Evolutionary conservation across 768 basidiomycete species (phyloP), one percentile per base, ranked within the genome.

Genomic region (Psilocybe azurescens): DNA sequence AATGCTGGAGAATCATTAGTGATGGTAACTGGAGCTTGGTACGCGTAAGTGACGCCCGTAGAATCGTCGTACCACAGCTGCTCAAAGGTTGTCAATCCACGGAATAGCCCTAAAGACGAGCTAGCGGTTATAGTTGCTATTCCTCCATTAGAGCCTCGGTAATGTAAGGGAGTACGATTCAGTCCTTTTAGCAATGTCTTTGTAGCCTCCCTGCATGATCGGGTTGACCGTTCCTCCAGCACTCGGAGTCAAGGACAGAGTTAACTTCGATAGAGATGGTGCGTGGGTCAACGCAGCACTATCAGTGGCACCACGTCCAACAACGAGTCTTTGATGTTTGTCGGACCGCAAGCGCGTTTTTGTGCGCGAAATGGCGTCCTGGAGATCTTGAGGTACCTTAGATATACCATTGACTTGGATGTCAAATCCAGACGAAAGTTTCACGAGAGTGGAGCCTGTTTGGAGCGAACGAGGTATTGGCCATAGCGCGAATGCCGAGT

Each of bases 21-120:
- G 44, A 93, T 88, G 5, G 77, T 75, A 13, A 90, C 71, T 1
- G 89, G 89, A 1, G 84, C 84, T 48, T 83, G 78, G 46, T 81
- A 73, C 0, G 83, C 79, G 67, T 90, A 90, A 1, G 78, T 81
- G 11, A 74, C 75, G 6, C 77, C 81, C 6, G 72, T 68, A 32
- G 76, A 70, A 60, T 83, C 74, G 68, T 89, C 75, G 67, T 89
- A 92, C 80, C 87, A 89, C 38, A 93, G 75, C 69, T 89, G 89
- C 32, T 79, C 77, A 72, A 94, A 94, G 0, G 90, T 93, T n/a
- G 89, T 88, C 62, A 94, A 73, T 2, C 91, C 93, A 57, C 91
- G 77, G 58, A 87, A 81, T 20, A 93, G 72, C 0, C 91, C 91
- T 47, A 93, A 73, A 0, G 87, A 85, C 52, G 88, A 85, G 64